Base-by-base conservation (phyloP, 495 filamentous ascomycete genomes). In the Aspergillus bertholletiae region DNA sequence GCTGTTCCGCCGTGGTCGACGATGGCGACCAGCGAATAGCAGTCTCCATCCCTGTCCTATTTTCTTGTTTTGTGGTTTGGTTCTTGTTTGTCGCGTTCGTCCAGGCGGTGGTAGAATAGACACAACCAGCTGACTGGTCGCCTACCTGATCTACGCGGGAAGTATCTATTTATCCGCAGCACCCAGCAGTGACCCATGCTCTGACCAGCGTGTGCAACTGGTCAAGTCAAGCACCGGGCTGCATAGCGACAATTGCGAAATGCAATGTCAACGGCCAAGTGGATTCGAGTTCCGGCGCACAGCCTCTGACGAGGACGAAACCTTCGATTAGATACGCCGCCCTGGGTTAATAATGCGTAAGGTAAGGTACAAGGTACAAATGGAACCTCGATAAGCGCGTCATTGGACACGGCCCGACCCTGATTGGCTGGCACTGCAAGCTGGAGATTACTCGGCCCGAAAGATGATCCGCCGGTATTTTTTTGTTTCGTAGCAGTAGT, bases 11-110 rank as follows among this genome's bases (percentile, higher is more conserved):
- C 63, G 75, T 80, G 65, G 67, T 81, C 17, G 90, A 85, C 59
- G 86, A 89, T 37, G 91, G 87, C 21, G 94, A 97, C 92, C 92
- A 97, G 59, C 91, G 84, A 63, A 97, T 86, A 15, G 84, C 85
- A 22, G 79, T 81, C 66, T 87, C 84, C 85, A 87, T 87, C 53
- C 39, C 51, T 27, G 45, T 43, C 28, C 22, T 45, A 13, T 34
- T 45, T 20, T 39, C 7, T 51, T 51, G 27, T 18, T 41, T n/a
- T 26, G 12, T 51, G 18, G 24, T 8, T 51, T 51, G 27, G 8
- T 41, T n/a, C 17, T 13, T 51, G 18, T 39, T 8, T 17, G 5
- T 51, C 9, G 13, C 35, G 32, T n/a, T n/a, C n/a, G n/a, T n/a
- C n/a, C 5, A 24, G 1, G 7, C 32, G n/a, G 49, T 51, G 9